Conservation (phyloP, 202 grass and related monocot species). For the Bolboschoenoplectus hybrid region DNA sequence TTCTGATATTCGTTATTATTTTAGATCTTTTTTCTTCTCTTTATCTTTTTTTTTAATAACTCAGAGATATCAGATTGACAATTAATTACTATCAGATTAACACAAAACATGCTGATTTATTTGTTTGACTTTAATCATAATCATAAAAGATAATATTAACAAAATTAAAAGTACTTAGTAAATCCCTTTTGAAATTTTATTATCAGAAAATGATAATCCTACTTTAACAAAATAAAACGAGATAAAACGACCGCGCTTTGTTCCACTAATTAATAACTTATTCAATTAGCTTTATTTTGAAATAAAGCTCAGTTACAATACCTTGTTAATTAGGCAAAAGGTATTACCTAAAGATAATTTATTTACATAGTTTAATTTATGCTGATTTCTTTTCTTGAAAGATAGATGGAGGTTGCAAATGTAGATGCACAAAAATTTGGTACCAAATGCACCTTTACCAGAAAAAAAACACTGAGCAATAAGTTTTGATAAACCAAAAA, state of each 20-base stretch:
- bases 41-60: not conserved
- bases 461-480: constrained; percentile 33
- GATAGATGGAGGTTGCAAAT: not conserved
- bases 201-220: not conserved
- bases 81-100: not conserved
- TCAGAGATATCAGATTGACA: not conserved
- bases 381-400: constrained; percentile 21
- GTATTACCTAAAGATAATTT: not conserved
- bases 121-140: not conserved
- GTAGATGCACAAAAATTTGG: constrained; percentile 1
- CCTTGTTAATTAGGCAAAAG: not conserved
- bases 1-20: not conserved
- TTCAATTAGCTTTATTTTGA: not conserved
- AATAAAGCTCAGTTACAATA: not conserved
- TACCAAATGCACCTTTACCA: constrained; percentile 7
- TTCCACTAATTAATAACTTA: too few relatives aligned
- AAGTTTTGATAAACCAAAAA: constrained; percentile 30
- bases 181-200: not conserved
- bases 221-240: too few relatives aligned
- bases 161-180: not conserved
- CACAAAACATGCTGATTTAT: not conserved
- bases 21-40: not conserved
- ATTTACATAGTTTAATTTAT: constrained; percentile 5
- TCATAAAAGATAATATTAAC: not conserved
- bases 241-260: too few relatives aligned